Evolutionary conservation across 2,329 filamentous ascomycete genomes (phyloP), one percentile per base, ranked within the genome.

Genomic region (Aureobasidium sp.): DNA sequence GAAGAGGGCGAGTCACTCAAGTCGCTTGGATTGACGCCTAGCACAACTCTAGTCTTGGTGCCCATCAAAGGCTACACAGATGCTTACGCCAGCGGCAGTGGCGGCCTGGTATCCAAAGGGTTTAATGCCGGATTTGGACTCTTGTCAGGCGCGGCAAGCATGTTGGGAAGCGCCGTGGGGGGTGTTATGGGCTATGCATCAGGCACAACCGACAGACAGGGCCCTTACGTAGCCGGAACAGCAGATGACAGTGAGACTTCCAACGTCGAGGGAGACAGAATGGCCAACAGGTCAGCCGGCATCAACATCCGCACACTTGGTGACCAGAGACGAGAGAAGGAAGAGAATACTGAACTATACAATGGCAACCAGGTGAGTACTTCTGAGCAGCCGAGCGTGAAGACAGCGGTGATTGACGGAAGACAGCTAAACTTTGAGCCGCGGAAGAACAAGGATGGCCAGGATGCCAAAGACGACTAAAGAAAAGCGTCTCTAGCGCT

Each of bases 311-410:
- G 78, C 62, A 79, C 77, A 41, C 64, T 81, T 48, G 75, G 76
- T 22, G 78, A 81, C 71, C 77, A 78, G 68, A 66, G 75, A 44
- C 70, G 67, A 17, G 71, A 70, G 59, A 66, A 52, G 8, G 77
- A 81, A 22, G 78, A 83, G 64, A 77, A 80, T 42, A 78, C 79
- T 48, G 87, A 95, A 70, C 83, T 95, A 51, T 96, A 97, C 71
- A 97, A 97, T 70, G 92, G 92, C 1, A 97, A 96, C 70, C 90
- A 90, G 72, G 89, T 92, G 79, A 75, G 84, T 77, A 48, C 8
- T 44, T 45, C 3, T 75, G 78, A 67, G 66, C 68, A 51, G 25
- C 27, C 17, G 47, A 20, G 39, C 15, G 11, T 42, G n/a, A 17
- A 17, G 22, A 39, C 48, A 27, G 41, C 29, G 27, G 61, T 39